A percentile compares a stretch with the other conserved stretches of the same genome.
Conservation (phyloP, 768 basidiomycete species). For the Rhizopogon rudus region DNA sequence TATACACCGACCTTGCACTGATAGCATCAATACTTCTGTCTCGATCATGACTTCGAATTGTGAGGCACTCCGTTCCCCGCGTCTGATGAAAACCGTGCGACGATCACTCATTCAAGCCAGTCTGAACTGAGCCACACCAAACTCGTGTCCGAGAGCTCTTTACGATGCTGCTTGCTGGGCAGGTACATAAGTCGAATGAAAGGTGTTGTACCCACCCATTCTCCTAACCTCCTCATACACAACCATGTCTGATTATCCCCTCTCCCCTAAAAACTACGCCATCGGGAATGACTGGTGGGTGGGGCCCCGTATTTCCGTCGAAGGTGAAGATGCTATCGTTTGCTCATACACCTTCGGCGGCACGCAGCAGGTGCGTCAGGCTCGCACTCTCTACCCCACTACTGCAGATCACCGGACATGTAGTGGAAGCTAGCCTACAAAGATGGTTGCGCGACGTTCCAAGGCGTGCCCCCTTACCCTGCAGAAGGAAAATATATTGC, state of each 20-base stretch:
- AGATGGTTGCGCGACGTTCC: not conserved
- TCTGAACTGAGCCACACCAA: no score
- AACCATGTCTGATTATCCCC: not conserved
- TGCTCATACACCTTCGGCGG: no score
- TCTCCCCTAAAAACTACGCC: not conserved
- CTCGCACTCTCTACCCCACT: not conserved
- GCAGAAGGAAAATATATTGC: not conserved
- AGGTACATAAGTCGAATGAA: not conserved
- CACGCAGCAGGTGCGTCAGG: not conserved
- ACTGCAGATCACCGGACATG: not conserved
- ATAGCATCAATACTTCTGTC: no score
- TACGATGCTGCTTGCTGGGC: not conserved
- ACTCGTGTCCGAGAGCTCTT: no score
- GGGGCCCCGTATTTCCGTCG: not conserved
- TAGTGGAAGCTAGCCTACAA: not conserved
- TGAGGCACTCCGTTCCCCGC: no score
- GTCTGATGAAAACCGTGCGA: no score
- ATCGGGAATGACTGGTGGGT: not conserved
- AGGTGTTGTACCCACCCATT: not conserved
- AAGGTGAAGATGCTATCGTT: not conserved
- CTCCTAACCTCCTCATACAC: not conserved
- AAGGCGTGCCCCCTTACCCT: not conserved
- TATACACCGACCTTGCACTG: no score
- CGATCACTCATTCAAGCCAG: no score
- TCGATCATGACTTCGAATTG: no score